These are phyloP conservation scores for Wickerhamomyces pijperi DNA, from an alignment of 805 yeast genomes.

Conservation along the genomic window DNA sequence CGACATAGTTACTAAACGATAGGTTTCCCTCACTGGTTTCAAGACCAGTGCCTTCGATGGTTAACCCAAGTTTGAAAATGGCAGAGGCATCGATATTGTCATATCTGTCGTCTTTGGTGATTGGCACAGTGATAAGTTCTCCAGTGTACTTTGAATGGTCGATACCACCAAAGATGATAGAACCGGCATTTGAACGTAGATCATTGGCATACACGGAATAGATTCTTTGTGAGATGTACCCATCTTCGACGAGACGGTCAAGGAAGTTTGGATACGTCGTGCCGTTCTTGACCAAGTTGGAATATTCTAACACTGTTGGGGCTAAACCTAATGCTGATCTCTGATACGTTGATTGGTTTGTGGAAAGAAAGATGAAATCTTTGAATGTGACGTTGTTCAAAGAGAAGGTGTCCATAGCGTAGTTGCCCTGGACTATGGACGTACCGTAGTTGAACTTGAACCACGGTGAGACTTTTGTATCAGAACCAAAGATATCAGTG, in stretches of 20 bases:
- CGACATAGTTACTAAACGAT: background rate
- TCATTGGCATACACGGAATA: background rate
- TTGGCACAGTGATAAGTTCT: conserved; percentile 30
- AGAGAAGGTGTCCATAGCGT: background rate
- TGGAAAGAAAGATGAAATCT: background rate
- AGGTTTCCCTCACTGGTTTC: background rate
- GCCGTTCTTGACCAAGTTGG: background rate
- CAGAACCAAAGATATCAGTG: background rate
- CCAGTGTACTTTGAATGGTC: conserved; percentile 48
- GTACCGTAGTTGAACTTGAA: background rate
- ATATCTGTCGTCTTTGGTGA: background rate
- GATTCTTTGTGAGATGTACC: background rate
- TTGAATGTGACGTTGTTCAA: too few relatives aligned
- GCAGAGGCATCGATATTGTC: background rate
- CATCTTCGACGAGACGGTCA: background rate
- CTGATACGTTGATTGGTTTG: background rate
- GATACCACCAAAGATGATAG: conserved; percentile 53
- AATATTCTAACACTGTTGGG: background rate
- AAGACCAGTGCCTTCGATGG: background rate
- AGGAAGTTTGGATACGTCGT: background rate
- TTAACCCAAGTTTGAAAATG: background rate
- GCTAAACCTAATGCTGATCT: background rate
- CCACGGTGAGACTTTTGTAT: background rate
- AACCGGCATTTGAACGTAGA: conserved; percentile 22
- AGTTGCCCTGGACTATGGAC: background rate